Evolutionary conservation across 2,329 filamentous ascomycete genomes (phyloP), one percentile per base, ranked within the genome.

Genomic region (Amesomyces nigricolor): DNA sequence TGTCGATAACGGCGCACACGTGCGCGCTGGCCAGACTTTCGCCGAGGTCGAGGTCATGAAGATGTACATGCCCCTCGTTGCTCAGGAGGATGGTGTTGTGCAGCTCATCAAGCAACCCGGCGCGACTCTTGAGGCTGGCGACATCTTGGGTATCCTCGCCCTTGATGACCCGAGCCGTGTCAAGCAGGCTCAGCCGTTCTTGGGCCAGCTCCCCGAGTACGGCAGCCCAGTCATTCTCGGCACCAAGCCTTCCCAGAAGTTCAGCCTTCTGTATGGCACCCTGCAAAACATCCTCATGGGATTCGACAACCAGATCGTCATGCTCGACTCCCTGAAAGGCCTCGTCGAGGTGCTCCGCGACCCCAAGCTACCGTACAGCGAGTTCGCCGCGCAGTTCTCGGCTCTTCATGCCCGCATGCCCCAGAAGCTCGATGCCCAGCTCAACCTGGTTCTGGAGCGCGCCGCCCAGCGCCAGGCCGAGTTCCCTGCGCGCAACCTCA

Each of bases 11-110:
- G 94, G 94, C 58, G 82, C 91, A 64, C 94, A 99, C 71, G 85
- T 99, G 72, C 87, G 84, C 72, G 90, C 95, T 65, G 92, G 92
- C 55, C 89, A 97, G 72, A 79, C 92, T 35, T 99, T 91, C 68
- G 94, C 94, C 54, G 94, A 99, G 73, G 92, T 99, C 40, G 94
- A 99, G 75, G 94, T 99, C 74, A 99, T 99, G 94, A 99, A 99
- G 82, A 99, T 99, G 94, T 97, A 97, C 81, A 99, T 99, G 94
- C 94, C 94, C 67, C 80, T 99, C 53, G 82, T 99, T 59, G 89
- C 94, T 2, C 87, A 91, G 69, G 94, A 99, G 72, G 94, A 96
- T 66, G 94, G 94, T 78, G 82, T 95, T 53, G 92, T 99, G 54
- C 94, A 96, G 76, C 83, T 99, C 66, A 96, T 99, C 79, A 99